phyloP scores from a whole-genome alignment of 108 stramenopile genomes.

The Skeletonema tropicum region DNA sequence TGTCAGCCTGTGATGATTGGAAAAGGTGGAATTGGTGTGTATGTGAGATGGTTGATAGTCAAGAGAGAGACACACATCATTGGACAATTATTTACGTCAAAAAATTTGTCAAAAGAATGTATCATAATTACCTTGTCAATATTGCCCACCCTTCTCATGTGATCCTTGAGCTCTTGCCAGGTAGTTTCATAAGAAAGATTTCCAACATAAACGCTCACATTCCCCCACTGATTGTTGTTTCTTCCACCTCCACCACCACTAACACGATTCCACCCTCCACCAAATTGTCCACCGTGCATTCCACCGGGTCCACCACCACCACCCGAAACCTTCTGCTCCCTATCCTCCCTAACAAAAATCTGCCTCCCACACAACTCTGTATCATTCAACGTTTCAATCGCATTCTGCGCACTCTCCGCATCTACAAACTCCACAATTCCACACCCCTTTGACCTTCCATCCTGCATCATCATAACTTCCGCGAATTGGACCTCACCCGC shows the following conservation, averaged over 20 bases:
- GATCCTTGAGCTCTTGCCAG: conserved; percentile 96
- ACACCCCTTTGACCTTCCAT: conserved; percentile 82
- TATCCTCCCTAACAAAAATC: conserved; percentile 69
- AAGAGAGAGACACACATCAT: too few relatives aligned
- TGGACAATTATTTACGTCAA: too few relatives aligned
- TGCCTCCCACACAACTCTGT: conserved; percentile 63
- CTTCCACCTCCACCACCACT: conserved; percentile 44
- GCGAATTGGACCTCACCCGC: conserved; percentile 82
- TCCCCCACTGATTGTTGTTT: conserved; percentile 25
- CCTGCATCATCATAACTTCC: conserved; percentile 73
- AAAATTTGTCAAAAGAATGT: too few relatives aligned
- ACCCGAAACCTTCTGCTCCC: conserved; percentile 52
- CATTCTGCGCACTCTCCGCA: conserved; percentile 59
- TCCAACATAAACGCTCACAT: conserved; percentile 78
- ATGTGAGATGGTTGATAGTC: neutral
- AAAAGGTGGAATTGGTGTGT: too few relatives aligned
- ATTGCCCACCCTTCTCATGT: conserved; percentile 91
- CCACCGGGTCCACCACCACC: conserved; percentile 41
- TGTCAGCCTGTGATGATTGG: conserved; percentile 60
- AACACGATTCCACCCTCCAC: conserved; percentile 50
- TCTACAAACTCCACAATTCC: conserved; percentile 82
- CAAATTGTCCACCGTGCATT: conserved; percentile 30
- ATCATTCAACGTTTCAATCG: conserved; percentile 76
- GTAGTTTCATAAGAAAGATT: conserved; percentile 82
- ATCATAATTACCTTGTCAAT: conserved; percentile 74